Evolutionary conservation across 1,284 basidiomycete species (phyloP).

Genomic region (Malassezia globosa): DNA sequence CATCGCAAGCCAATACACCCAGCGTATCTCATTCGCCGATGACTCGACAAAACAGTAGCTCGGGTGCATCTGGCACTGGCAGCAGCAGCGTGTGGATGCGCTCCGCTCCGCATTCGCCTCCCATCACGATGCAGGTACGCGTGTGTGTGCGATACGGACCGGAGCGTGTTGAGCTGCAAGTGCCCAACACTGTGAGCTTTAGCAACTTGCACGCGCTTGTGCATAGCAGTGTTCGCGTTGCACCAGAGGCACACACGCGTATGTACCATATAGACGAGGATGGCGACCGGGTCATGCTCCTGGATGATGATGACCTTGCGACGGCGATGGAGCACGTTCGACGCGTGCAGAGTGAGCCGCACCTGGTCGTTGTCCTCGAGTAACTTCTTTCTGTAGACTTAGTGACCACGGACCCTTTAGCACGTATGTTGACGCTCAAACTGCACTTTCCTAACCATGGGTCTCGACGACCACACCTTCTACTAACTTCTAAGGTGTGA

Average conservation of each 20-base stretch:
- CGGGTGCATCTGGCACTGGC: background rate
- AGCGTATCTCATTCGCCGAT: background rate
- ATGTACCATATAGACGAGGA: slow-evolving; percentile 43
- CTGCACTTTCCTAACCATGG: no score
- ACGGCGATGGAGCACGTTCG: slow-evolving; percentile 35
- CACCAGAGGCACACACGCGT: background rate
- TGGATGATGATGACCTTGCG: slow-evolving; percentile 40
- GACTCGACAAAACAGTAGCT: background rate
- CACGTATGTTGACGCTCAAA: no score
- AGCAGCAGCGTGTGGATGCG: background rate
- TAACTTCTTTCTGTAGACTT: no score
- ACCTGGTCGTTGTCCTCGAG: background rate
- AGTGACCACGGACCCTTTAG: no score
- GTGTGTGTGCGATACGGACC: slow-evolving; percentile 64
- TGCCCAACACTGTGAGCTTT: slow-evolving; percentile 65
- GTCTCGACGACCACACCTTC: no score
- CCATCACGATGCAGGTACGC: background rate
- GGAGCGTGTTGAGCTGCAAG: slow-evolving; percentile 83
- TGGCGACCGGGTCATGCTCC: slow-evolving; percentile 39
- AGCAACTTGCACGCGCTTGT: slow-evolving; percentile 53
- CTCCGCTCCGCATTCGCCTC: slow-evolving; percentile 1
- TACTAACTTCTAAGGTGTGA: no score
- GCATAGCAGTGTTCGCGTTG: background rate
- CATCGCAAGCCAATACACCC: background rate
- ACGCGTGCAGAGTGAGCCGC: background rate